Evolutionary conservation across 2,329 filamentous ascomycete species (phyloP), one percentile per base, ranked within the genome.

Genomic region (Aureobasidium sp.): DNA sequence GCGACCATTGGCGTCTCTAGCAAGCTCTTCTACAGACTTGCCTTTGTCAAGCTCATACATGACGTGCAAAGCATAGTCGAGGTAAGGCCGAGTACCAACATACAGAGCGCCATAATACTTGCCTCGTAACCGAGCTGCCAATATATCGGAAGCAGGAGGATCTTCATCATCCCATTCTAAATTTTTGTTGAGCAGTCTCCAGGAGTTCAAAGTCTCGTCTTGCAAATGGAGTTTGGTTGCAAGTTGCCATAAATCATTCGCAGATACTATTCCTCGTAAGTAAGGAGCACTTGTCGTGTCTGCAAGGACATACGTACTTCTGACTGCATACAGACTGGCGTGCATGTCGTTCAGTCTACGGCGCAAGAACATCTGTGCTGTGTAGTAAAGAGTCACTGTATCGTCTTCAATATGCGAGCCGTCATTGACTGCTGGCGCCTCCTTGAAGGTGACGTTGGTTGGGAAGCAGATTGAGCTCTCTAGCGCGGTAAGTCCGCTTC

Each of bases 101-200:
- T 94, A 90, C 59, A 86, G 81, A 0, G 89, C 90, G 17, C 93
- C 93, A 75, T 91, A 97, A 68, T 93, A 97, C 68, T 98, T 97
- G 12, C 88, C 93, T 37, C 91, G 84, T 57, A 97, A 75, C 19
- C 93, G 81, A 27, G 91, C 91, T 11, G 81, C 76, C 14, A 96
- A 81, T 56, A 97, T 90, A 44, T 95, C 83, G 0, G 64, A 68
- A 0, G 90, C 80, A 1, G 89, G 88, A 4, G 77, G 75, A 52
- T 95, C 88, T 2, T 75, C 69, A 56, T 89, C 85, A 2, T 78
- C 66, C 74, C 85, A 88, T 53, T 70, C 10, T 14, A 69, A 79
- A 91, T 63, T 3, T 63, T 16, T 7, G n/a, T 16, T 21, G 22
- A 48, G 21, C 7, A 12, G 4, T 30, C 78, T 71, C 79, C 79